Base-by-base conservation (phyloP, 2,329 filamentous ascomycete genomes). In the Colletotrichum sp. region DNA sequence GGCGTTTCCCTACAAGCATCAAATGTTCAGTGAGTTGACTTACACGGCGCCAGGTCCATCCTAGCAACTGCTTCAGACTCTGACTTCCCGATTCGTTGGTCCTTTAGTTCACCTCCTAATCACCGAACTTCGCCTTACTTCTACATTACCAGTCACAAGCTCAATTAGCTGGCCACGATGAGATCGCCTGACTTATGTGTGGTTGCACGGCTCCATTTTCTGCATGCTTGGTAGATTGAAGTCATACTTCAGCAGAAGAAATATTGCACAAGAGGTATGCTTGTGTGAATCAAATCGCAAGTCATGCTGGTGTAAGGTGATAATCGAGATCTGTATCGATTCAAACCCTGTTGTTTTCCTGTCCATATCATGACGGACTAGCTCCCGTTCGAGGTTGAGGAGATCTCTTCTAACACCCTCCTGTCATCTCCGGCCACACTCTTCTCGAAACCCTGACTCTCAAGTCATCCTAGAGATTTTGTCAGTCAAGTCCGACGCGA, bases 341-440 rank as follows among this genome's bases (percentile, higher is more conserved):
- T n/a, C 5, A 48, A 0, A n/a, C 5, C 39, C 18, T 0, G 18
- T 48, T 6, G 18, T 48, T n/a, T n/a, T 48, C 39, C 2, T n/a
- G 18, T 1, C 39, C 9, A 43, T 18, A 0, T 10, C 9, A n/a
- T n/a, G 3, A 1, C 1, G 39, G 1, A 43, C 39, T 43, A 0
- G 18, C 39, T 43, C 28, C 28, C 28, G 28, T 30, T 30, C 28
- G 28, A 30, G 28, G 28, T 43, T 48, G 39, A 48, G 3, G 39
- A 52, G 6, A 52, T 13, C 10, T 13, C 43, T 52, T 52, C n/a
- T 9, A 78, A 28, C 71, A 77, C 18, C 66, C 78, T 68, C 63
- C 67, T 57, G 7, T 68, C 43, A 69, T 43, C 55, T 77, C 75
- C 15, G 72, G 72, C 72, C 72, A 77, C 10, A 69, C 43, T 16